Base-by-base conservation (phyloP, 2,329 filamentous ascomycete species). In the Fusarium torreyae region DNA sequence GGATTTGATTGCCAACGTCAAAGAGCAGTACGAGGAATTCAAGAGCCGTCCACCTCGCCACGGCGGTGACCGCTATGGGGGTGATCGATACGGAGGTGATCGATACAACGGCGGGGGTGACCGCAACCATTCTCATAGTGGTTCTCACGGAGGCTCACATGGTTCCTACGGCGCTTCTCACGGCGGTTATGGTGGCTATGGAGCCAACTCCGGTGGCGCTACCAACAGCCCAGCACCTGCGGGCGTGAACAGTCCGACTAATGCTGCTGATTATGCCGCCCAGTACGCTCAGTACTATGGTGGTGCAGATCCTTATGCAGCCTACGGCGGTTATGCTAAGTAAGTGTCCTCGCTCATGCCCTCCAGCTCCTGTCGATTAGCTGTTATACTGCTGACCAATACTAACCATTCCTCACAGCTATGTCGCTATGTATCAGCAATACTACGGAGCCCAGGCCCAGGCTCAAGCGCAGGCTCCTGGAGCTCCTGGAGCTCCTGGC, bases 1-100 rank as follows among this genome's bases (percentile, higher is more conserved):
- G 73, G 94, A 97, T 74, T 85, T 99, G 52, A 87, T 99, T 48
- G 87, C 85, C 68, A 97, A 96, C 72, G 96, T 99, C 57, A 92
- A 91, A 76, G 88, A 94, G 66, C 92, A 97, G 77, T 98, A 98
- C 77, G 92, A 98, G 77, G 90, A 91, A 46, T 97, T 95, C 85
- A 98, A 98, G 82, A 89, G 89, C 71, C 90, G 93, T 9, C 92
- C 92, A 17, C 92, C 90, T 65, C 91, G 91, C 50, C 82, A 85
- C 71, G 76, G 80, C 72, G 77, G 84, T 75, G 66, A 77, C 45
- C 68, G 68, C 20, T 77, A 82, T 36, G 77, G 82, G 33, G 61
- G 61, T 7, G 61, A 65, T 63, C 90, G 91, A 49, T 82, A 85
- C 71, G 76, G 80, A 73, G 77, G 84, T 74, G 66, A 77, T 42